phyloP scores from a whole-genome alignment of 768 basidiomycete species.

The Kwoniella mangroviensis region DNA sequence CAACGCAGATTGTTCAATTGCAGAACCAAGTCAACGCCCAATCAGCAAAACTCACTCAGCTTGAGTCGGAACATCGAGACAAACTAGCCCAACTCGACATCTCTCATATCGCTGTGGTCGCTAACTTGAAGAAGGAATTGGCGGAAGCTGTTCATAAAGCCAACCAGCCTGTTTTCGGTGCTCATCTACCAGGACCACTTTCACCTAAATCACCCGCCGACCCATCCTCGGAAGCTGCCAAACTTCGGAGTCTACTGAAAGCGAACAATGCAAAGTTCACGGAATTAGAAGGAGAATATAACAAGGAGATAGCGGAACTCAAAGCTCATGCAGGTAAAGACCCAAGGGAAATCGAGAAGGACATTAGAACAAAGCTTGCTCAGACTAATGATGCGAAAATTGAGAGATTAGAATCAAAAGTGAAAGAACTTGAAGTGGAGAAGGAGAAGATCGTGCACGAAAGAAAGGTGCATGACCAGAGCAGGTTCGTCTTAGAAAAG shows the following conservation, averaged over 20 bases:
- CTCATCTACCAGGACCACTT: background rate
- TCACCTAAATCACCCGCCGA: conserved; percentile 2
- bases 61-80: background rate
- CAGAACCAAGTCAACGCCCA: background rate
- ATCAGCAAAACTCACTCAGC: background rate
- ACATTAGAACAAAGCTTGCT: background rate
- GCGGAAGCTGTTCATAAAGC: background rate
- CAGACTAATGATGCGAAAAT: background rate
- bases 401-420: background rate
- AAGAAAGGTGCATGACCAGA: background rate
- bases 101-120: background rate
- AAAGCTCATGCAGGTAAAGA: conserved; percentile 1
- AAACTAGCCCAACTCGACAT: background rate
- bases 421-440: conserved; percentile 40
- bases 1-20: background rate
- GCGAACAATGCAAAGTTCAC: conserved; percentile 67
- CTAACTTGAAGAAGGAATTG: background rate
- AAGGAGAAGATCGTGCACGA: conserved; percentile 59
- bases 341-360: background rate
- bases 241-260: conserved; percentile 65
- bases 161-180: background rate
- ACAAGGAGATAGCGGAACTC: conserved; percentile 57
- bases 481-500: background rate
- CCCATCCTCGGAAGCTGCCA: conserved; percentile 65
- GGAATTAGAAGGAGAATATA: conserved; percentile 65